Evolutionary conservation across 2,329 filamentous ascomycete species (phyloP), one percentile per base, ranked within the genome.

Genomic region (Coniosporium tulheliwenetii): DNA sequence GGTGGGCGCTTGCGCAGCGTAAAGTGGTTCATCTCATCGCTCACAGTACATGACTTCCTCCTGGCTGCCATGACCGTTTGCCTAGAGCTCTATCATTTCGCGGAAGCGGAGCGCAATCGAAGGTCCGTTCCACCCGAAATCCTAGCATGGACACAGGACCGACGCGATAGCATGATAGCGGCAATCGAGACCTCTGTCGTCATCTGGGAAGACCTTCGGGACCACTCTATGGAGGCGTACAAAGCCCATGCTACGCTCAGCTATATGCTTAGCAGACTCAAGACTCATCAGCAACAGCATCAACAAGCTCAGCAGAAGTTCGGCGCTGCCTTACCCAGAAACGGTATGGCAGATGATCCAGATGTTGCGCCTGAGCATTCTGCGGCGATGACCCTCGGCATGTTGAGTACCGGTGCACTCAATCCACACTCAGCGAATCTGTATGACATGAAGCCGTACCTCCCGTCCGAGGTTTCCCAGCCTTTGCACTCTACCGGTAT

Each of bases 141-240:
- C 40, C 64, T 60, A 46, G 70, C 50, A 41, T 70, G 47, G 62
- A 68, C 45, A 47, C 66, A 62, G 39, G 63, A 61, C 42, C 62
- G 57, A 10, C 73, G 81, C 8, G 68, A 75, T 29, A 81, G 83
- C 48, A 93, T 95, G 83, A 69, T 91, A 29, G 62, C 67, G 15
- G 74, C 78, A 1, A 71, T 96, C 2, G 79, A 87, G 53, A 71
- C 71, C 13, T 82, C 82, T 8, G 73, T 75, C 37, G 67, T 72
- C 13, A 91, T 96, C 42, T 96, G 87, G 86, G 78, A 81, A 38
- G 76, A 75, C 8, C 67, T 86, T 9, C 74, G 78, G 2, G 80
- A 91, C 41, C 70, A 77, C 16, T 91, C 82, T 1, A 81, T 95
- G 63, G 89, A 96, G 49, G 85, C 87, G 0, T 87, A 79, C 64